Evolutionary conservation across 805 yeast genomes (phyloP), one percentile per base, ranked within the genome.

Genomic region (Millerozyma miso): DNA sequence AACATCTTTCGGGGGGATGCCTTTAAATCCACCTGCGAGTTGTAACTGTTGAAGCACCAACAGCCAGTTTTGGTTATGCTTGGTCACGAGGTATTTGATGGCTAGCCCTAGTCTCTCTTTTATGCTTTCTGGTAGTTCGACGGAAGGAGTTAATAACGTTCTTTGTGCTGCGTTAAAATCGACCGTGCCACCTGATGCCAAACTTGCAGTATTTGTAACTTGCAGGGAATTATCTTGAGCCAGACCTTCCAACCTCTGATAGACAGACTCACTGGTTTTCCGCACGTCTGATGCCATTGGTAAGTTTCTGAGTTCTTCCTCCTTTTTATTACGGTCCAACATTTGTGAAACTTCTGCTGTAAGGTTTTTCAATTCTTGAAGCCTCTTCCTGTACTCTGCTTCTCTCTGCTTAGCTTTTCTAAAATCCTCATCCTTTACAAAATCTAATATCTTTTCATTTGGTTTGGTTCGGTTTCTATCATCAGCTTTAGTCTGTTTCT

Each of bases 1-100:
- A 1, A 69, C 64, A 17, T 71, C 79, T 16, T 44, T 41, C 6
- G 59, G 44, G 0, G 60, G 39, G 12, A 74, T 37, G 4, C 52
- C 67, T 6, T 34, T 33, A 19, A 75, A 59, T 0, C 79, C 79
- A 1, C 66, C 68, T 3, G 59, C 54, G 2, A 47, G 45, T 14
- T 56, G 47, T 23, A 71, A 58, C 39, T 66, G 71, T 12, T 65
- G 60, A 8, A 78, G 51, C 10, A 76, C 76, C 35, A 76, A 60
- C 1, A 54, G 54, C 82, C 82, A 78, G 50, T 76, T 66, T 42
- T 72, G 75, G 23, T 61, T 51, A 16, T 65, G 60, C 38, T 62
- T 55, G 16, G 66, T 59, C 0, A 70, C 64, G 31, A 77, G 62
- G 47, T 59, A 65, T 39, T 64, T 67, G 3, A 69, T 50, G 0